A percentile compares a stretch with the other conserved stretches of the same genome.
Conservation (phyloP, 2,329 filamentous ascomycete genomes). For the Trichoderma sp. region DNA sequence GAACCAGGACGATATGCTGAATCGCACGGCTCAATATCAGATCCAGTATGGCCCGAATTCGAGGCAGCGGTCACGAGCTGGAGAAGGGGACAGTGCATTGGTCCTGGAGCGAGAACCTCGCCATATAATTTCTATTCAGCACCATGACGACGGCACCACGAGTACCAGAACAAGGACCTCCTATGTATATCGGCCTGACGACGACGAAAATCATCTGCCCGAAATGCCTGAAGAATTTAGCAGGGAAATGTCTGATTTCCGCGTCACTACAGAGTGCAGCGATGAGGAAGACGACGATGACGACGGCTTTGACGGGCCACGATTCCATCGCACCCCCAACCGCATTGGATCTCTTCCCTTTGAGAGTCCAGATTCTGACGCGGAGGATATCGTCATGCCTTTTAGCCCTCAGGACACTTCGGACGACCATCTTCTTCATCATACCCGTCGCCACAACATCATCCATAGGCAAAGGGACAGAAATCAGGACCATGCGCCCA, state of each 20-base stretch:
- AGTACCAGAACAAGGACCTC: constrained; percentile 47
- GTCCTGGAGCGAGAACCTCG: constrained; percentile 24
- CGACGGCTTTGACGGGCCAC: constrained; percentile 27
- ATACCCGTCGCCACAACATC: constrained; percentile 28
- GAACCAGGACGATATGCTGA: constrained; percentile 73
- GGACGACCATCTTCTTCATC: constrained; percentile 26
- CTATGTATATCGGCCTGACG: constrained; percentile 40
- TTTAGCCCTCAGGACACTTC: constrained; percentile 31
- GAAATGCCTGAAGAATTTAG: constrained; percentile 59
- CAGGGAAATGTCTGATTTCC: constrained; percentile 47
- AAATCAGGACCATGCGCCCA: constrained; percentile 23
- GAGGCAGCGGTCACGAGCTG: constrained; percentile 22
- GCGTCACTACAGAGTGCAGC: constrained; percentile 58
- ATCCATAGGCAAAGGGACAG: constrained; percentile 23
- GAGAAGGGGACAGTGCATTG: constrained; percentile 24
- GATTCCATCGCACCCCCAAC: constrained; percentile 45
- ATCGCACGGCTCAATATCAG: constrained; percentile 70
- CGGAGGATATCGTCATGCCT: constrained; percentile 30
- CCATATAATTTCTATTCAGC: constrained; percentile 50
- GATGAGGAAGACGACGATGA: constrained; percentile 55
- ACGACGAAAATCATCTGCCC: constrained; percentile 47
- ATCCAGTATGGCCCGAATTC: constrained; percentile 57
- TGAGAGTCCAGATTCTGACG: constrained; percentile 46
- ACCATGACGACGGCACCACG: constrained; percentile 51
- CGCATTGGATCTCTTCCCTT: constrained; percentile 56